Evolutionary conservation across 2,329 filamentous ascomycete genomes (phyloP).

Genomic region (Aspergillus eucalypticola): DNA sequence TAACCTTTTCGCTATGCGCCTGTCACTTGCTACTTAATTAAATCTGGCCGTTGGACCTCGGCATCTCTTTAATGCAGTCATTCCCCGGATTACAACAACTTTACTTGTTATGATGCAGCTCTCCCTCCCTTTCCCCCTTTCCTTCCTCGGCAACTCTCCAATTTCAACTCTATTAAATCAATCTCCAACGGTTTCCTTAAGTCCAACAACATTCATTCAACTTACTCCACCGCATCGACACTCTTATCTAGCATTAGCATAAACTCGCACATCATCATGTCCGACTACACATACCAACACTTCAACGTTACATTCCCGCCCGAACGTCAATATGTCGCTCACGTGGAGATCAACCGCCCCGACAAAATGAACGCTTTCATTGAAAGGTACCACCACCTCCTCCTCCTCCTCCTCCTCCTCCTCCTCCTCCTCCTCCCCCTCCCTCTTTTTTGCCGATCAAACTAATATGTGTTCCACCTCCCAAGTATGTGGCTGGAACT

Average conservation of each 20-base stretch:
- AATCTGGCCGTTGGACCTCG: no score
- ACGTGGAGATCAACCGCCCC: constrained; percentile 88
- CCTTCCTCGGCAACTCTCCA: no score
- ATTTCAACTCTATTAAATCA: no score
- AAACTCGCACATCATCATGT: constrained; percentile 21
- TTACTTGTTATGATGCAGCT: no score
- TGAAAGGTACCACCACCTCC: constrained; percentile 51
- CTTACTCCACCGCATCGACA: background rate
- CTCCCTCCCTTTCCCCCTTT: no score
- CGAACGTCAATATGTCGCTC: constrained; percentile 67
- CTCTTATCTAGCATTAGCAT: background rate
- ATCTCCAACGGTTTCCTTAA: background rate
- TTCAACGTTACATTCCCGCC: constrained; percentile 72
- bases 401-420: no score
- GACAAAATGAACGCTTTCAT: constrained; percentile 86
- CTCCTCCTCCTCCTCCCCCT: no score
- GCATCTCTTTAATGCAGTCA: no score
- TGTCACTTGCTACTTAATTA: no score
- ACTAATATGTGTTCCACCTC: constrained; percentile 4
- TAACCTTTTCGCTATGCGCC: no score
- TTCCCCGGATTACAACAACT: no score
- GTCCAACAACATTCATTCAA: background rate
- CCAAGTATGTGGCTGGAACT: constrained; percentile 81
- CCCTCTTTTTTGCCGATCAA: background rate
- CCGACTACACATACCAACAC: constrained; percentile 48